Conservation (phyloP, 2,329 filamentous ascomycete genomes). For the Biscogniauxia mediterranea region DNA sequence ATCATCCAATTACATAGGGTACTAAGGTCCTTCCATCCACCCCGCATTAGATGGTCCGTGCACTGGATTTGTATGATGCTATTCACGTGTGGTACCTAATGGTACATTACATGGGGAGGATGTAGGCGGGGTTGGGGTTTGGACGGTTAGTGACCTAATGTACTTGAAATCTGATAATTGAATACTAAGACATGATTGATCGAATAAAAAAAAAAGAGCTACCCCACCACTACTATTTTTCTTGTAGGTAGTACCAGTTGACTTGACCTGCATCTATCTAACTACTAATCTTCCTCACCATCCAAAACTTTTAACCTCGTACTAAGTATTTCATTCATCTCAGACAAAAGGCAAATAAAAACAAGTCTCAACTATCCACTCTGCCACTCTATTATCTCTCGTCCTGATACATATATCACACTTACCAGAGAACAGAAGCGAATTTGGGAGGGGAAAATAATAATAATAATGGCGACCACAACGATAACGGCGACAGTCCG, state of each 20-base stretch:
- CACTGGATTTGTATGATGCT: neutral
- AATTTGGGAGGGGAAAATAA: neutral
- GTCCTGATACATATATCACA: neutral
- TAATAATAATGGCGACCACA: slow-evolving; percentile 47
- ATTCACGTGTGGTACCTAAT: too few species aligned
- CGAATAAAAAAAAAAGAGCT: neutral
- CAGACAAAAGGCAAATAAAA: too few species aligned
- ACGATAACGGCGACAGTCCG: slow-evolving; percentile 64
- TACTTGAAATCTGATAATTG: neutral
- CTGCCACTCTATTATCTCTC: too few species aligned
- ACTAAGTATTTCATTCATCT: too few species aligned
- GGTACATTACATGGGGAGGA: too few species aligned
- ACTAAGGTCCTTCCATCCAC: neutral
- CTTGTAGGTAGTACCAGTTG: too few species aligned
- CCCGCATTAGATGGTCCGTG: neutral
- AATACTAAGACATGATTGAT: neutral
- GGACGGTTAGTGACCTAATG: too few species aligned
- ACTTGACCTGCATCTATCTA: too few species aligned
- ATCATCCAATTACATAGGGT: too few species aligned
- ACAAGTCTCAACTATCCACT: too few species aligned
- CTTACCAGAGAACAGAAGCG: neutral
- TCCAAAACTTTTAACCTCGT: neutral
- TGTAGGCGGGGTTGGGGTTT: too few species aligned
- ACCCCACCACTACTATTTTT: neutral
- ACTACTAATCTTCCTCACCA: neutral